Evolutionary conservation across 768 basidiomycete species (phyloP).

Genomic region (Boletellus ananiceps): DNA sequence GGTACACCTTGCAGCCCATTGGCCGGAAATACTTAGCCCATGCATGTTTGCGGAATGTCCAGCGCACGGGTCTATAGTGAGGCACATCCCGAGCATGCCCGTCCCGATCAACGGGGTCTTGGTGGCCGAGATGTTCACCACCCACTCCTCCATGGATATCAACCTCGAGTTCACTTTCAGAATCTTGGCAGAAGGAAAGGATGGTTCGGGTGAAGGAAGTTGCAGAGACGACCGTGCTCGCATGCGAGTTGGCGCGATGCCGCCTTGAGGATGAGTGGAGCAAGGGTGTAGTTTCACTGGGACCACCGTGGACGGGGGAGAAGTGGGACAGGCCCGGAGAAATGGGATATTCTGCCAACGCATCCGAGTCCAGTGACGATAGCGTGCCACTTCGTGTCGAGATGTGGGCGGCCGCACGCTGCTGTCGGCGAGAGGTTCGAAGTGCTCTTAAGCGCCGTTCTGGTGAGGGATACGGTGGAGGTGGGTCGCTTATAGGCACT

Average conservation of each 20-base stretch:
- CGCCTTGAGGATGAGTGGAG: constrained; percentile 34
- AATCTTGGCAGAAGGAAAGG: constrained; percentile 62
- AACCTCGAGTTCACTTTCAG: constrained; percentile 38
- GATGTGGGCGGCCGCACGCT: constrained; percentile 29
- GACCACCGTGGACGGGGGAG: constrained; percentile 23
- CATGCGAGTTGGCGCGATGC: constrained; percentile 53
- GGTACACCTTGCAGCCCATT: constrained; percentile 52
- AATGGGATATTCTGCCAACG: constrained; percentile 30
- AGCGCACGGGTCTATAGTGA: background rate
- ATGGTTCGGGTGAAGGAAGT: constrained; percentile 63
- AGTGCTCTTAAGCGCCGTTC: constrained; percentile 39
- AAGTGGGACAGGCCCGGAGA: constrained; percentile 21
- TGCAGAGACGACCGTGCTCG: constrained; percentile 45
- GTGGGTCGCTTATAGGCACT: constrained; percentile 44
- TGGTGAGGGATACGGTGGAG: constrained; percentile 63
- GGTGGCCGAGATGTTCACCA: constrained; percentile 22
- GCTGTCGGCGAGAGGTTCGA: constrained; percentile 28
- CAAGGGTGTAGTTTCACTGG: constrained; percentile 48
- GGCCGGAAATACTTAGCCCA: constrained; percentile 67
- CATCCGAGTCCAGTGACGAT: constrained; percentile 34
- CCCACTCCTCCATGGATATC: constrained; percentile 27
- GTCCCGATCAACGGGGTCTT: constrained; percentile 10
- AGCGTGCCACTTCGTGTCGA: constrained; percentile 24
- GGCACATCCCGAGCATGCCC: background rate
- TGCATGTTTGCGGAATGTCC: constrained; percentile 20